A percentile compares a stretch with the other conserved stretches of the same genome.
These are phyloP conservation scores for Sungouiella thailandica DNA, from an alignment of 805 yeast genomes.

Conservation along the genomic window DNA sequence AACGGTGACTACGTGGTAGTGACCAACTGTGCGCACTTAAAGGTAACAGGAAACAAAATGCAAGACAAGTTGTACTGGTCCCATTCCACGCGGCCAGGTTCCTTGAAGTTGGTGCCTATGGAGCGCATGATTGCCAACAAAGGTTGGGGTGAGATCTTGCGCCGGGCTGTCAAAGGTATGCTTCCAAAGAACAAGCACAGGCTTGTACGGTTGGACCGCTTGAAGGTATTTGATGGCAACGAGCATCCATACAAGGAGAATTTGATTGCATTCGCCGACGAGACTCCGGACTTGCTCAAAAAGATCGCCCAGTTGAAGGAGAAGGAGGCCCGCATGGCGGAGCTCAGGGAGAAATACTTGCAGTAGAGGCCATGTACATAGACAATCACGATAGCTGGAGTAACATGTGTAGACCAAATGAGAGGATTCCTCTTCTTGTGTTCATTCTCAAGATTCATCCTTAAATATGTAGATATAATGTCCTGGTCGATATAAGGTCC, in stretches of 20 bases:
- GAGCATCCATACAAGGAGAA: conserved; percentile 84
- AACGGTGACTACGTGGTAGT: conserved; percentile 97
- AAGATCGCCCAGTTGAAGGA: conserved; percentile 37
- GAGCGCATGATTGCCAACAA: conserved; percentile 65
- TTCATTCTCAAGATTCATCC: no score
- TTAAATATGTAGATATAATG: no score
- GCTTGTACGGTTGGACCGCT: conserved; percentile 70
- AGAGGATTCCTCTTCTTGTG: no score
- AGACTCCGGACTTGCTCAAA: conserved; percentile 48
- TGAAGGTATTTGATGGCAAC: conserved; percentile 83
- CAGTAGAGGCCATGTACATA: conserved; percentile 13
- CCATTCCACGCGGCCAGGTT: conserved; percentile 88
- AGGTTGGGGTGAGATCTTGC: conserved; percentile 84
- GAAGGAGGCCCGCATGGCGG: conserved; percentile 26
- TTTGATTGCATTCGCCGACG: conserved; percentile 80
- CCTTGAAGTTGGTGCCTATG: conserved; percentile 79
- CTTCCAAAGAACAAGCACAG: conserved; percentile 87
- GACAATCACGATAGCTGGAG: no score
- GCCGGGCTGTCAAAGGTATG: conserved; percentile 92
- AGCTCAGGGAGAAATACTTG: conserved; percentile 33
- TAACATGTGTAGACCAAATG: no score
- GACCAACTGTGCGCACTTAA: conserved; percentile 79
- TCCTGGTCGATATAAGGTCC: no score
- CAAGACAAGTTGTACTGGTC: conserved; percentile 80
- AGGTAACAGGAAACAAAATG: conserved; percentile 82